These are phyloP conservation scores for Ustilago sp. DNA, from an alignment of 1,284 basidiomycete genomes.

Conservation along the genomic window DNA sequence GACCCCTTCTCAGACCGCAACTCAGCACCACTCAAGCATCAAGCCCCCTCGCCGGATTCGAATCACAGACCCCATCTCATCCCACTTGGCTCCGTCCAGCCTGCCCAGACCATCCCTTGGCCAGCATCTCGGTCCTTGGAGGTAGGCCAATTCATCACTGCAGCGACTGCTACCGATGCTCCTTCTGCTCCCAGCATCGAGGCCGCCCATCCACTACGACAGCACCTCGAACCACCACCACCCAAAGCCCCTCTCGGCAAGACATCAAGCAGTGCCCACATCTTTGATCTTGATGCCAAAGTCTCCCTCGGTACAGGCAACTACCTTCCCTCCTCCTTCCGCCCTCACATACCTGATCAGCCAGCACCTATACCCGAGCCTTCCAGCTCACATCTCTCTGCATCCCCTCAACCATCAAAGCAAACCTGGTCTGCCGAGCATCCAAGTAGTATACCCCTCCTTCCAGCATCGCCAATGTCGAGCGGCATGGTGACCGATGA, in stretches of 20 bases:
- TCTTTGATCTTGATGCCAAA: conserved; percentile 53
- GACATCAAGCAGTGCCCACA: conserved; percentile 16
- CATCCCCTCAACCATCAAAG: not conserved
- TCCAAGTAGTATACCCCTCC: conserved; percentile 35
- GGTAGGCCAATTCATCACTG: conserved; percentile 3
- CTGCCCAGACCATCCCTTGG: conserved; percentile 28
- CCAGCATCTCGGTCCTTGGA: conserved; percentile 13
- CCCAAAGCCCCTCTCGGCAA: conserved; percentile 15
- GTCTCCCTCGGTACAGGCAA: conserved; percentile 19
- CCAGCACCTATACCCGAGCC: conserved; percentile 36
- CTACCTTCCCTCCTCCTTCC: conserved; percentile 40
- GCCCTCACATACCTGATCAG: conserved; percentile 12
- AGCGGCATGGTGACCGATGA: conserved; percentile 16
- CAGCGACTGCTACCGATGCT: conserved; percentile 23
- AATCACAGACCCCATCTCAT: conserved; percentile 21
- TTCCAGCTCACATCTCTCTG: conserved; percentile 31
- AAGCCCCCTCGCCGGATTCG: not conserved
- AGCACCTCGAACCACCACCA: not conserved
- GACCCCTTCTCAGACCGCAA: conserved; percentile 11
- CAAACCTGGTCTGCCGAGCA: conserved; percentile 31
- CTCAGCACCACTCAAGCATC: not conserved
- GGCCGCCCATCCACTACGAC: not conserved
- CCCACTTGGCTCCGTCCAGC: conserved; percentile 33
- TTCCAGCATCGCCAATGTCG: conserved; percentile 18
- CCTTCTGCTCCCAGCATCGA: not conserved